A percentile compares a stretch with the other conserved stretches of the same genome.
phyloP scores from a whole-genome alignment of 495 filamentous ascomycete species.

The Chlorociboria aeruginascens region DNA sequence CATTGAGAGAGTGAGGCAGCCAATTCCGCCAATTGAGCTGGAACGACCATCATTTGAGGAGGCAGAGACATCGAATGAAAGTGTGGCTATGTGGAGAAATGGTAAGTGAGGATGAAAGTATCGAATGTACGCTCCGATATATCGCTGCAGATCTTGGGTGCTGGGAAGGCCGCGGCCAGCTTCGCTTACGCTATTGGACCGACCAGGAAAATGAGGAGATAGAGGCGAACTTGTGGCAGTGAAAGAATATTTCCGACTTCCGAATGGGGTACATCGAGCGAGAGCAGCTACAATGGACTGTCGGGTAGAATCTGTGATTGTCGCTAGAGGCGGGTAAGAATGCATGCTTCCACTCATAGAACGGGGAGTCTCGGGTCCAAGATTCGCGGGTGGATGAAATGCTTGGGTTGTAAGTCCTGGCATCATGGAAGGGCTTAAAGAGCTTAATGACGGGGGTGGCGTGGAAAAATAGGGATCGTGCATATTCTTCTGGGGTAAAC shows the following conservation, averaged over 20 bases:
- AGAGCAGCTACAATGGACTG: conserved; percentile 75
- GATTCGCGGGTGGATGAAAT: conserved; percentile 48
- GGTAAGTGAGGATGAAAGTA: conserved; percentile 94
- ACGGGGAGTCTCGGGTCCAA: conserved; percentile 54
- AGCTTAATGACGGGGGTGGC: conserved; percentile 57
- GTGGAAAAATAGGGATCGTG: conserved; percentile 46
- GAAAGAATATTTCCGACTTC: conserved; percentile 66
- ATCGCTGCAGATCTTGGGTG: conserved; percentile 86
- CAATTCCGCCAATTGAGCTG: conserved; percentile 66
- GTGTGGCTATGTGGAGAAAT: conserved; percentile 83
- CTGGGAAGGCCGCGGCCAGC: conserved; percentile 52
- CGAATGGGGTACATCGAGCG: conserved; percentile 62
- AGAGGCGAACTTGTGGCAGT: conserved; percentile 54
- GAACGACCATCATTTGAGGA: conserved; percentile 45
- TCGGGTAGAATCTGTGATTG: conserved; percentile 90
- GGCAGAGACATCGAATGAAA: conserved; percentile 74
- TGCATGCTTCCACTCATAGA: conserved; percentile 53
- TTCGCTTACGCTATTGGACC: conserved; percentile 37
- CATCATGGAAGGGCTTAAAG: conserved; percentile 38
- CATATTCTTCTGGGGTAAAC: conserved; percentile 36
- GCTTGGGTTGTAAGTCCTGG: conserved; percentile 39
- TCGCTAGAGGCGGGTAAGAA: conserved; percentile 41
- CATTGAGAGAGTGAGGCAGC: conserved; percentile 89
- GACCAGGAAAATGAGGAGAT: conserved; percentile 39
- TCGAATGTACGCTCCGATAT: conserved; percentile 80